Conservation (phyloP, 192 early-diverging fungal species). For the Coemansia sp. region DNA sequence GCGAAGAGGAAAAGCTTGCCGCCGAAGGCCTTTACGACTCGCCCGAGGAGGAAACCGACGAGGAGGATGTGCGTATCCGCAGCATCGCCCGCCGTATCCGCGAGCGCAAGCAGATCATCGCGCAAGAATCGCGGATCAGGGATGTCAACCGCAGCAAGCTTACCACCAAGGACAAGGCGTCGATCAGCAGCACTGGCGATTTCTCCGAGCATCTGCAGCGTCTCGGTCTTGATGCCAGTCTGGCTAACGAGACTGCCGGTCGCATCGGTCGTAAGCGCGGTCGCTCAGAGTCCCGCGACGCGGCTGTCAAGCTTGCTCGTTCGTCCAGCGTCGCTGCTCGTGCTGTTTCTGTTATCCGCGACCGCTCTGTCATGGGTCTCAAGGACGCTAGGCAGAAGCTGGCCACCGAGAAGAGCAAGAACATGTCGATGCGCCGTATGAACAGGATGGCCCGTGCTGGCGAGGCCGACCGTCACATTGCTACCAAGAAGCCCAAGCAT, state of each 20-base stretch:
- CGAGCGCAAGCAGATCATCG: slow-evolving; percentile 83
- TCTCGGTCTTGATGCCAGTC: slow-evolving; percentile 72
- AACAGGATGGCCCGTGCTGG: slow-evolving; percentile 81
- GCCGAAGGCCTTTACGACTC: slow-evolving; percentile 93
- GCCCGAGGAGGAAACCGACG: slow-evolving; percentile 66
- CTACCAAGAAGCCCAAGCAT: slow-evolving; percentile 96
- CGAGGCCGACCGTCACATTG: slow-evolving; percentile 93
- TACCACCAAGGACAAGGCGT: slow-evolving; percentile 43
- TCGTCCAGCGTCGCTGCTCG: slow-evolving; percentile 65
- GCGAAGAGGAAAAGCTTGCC: slow-evolving; percentile 94
- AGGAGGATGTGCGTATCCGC: slow-evolving; percentile 81
- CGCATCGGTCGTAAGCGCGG: slow-evolving; percentile 77
- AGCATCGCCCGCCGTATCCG: slow-evolving; percentile 78
- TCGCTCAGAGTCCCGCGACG: slow-evolving; percentile 66
- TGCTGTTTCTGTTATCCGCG: slow-evolving; percentile 59
- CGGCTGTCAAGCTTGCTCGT: slow-evolving; percentile 65
- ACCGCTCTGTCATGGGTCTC: slow-evolving; percentile 77
- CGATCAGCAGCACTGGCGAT: slow-evolving; percentile 46
- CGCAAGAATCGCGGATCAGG: slow-evolving; percentile 75
- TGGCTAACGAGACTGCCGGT: slow-evolving; percentile 55
- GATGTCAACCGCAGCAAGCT: slow-evolving; percentile 81
- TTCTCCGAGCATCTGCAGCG: slow-evolving; percentile 72
- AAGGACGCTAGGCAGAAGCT: slow-evolving; percentile 53
- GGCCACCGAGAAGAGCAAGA: slow-evolving; percentile 77
- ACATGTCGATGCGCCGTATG: slow-evolving; percentile 69